phyloP scores from a whole-genome alignment of 2,329 filamentous ascomycete genomes.

The Atkinsonella texensis region DNA sequence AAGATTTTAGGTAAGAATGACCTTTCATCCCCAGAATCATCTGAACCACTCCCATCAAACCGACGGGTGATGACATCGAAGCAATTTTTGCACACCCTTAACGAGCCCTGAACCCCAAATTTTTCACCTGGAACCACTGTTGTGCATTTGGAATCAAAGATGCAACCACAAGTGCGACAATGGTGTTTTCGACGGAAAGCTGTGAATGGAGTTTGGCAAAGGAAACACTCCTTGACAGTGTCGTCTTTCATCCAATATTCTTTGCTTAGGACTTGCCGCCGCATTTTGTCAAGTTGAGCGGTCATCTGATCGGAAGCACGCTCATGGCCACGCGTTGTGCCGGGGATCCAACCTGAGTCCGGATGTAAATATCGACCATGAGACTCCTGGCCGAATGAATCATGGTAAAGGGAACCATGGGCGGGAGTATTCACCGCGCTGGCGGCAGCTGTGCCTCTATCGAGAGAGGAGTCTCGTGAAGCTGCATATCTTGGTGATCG shows the following conservation, averaged over 20 bases:
- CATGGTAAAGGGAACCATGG: conserved; percentile 45
- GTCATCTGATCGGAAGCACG: conserved; percentile 47
- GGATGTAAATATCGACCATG: conserved; percentile 32
- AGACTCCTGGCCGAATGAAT: conserved; percentile 39
- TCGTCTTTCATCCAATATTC: conserved; percentile 99
- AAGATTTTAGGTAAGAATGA: conserved; percentile 55
- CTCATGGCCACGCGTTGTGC: conserved; percentile 40
- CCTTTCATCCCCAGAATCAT: conserved; percentile 73
- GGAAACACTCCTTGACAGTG: conserved; percentile 93
- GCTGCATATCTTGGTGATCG: conserved; percentile 28
- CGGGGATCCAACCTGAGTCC: conserved; percentile 39
- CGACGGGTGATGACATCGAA: conserved; percentile 83
- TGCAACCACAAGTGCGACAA: conserved; percentile 92
- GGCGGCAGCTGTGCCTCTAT: conserved; percentile 43
- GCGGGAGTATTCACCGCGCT: conserved; percentile 47
- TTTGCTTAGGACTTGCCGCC: conserved; percentile 78
- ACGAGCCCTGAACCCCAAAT: conserved; percentile 73
- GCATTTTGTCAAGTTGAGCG: conserved; percentile 56
- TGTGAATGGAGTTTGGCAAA: conserved; percentile 80
- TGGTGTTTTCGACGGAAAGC: conserved; percentile 95
- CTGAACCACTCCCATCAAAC: conserved; percentile 75
- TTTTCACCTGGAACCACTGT: conserved; percentile 76
- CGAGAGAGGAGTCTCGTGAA: conserved; percentile 48
- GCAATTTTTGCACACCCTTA: conserved; percentile 88
- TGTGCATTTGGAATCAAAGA: conserved; percentile 95